Percentiles rank a stretch among this genome's conserved stretches.
phyloP scores from a whole-genome alignment of 306 rosid species.

The Rosa multiflora region DNA sequence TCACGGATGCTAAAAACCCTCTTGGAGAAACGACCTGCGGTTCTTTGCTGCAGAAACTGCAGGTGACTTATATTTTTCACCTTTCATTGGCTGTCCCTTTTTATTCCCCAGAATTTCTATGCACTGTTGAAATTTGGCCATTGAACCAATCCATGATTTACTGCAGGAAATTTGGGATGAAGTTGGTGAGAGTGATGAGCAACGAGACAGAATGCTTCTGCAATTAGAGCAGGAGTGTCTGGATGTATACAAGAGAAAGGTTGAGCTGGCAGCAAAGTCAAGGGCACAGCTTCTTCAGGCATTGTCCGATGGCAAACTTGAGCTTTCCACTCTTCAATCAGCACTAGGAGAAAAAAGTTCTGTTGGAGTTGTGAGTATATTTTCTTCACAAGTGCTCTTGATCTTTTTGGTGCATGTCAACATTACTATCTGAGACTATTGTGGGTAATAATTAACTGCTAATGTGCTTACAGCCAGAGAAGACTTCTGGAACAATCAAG shows the following conservation, averaged over 20 bases:
- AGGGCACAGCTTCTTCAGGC: slow-evolving; percentile 93
- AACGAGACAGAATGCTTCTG: slow-evolving; percentile 96
- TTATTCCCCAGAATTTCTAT: not conserved
- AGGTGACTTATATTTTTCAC: slow-evolving; percentile 44
- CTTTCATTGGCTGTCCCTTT: slow-evolving; percentile 1
- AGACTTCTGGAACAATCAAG: slow-evolving; percentile 57
- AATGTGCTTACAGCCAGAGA: slow-evolving; percentile 45
- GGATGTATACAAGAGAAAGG: slow-evolving; percentile 96
- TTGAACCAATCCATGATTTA: slow-evolving; percentile 4
- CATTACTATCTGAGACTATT: not conserved
- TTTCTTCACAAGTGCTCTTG: not conserved
- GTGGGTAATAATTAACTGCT: not conserved
- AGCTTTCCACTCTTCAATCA: slow-evolving; percentile 76
- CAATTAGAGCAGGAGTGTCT: slow-evolving; percentile 96
- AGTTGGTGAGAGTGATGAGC: slow-evolving; percentile 94
- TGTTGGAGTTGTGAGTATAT: slow-evolving; percentile 42
- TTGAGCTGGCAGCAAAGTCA: slow-evolving; percentile 89
- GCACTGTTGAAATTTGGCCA: slow-evolving; percentile 6
- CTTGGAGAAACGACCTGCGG: slow-evolving; percentile 82
- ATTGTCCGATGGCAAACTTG: slow-evolving; percentile 73
- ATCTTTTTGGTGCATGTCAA: not conserved
- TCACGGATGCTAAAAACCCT: slow-evolving; percentile 67
- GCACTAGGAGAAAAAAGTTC: slow-evolving; percentile 84
- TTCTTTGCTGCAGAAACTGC: slow-evolving; percentile 85
- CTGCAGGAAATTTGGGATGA: slow-evolving; percentile 97